A percentile compares a stretch with the other conserved stretches of the same genome.
These are phyloP conservation scores for Talaromyces verruculosus DNA, from an alignment of 2,329 filamentous ascomycete species.

Conservation along the genomic window DNA sequence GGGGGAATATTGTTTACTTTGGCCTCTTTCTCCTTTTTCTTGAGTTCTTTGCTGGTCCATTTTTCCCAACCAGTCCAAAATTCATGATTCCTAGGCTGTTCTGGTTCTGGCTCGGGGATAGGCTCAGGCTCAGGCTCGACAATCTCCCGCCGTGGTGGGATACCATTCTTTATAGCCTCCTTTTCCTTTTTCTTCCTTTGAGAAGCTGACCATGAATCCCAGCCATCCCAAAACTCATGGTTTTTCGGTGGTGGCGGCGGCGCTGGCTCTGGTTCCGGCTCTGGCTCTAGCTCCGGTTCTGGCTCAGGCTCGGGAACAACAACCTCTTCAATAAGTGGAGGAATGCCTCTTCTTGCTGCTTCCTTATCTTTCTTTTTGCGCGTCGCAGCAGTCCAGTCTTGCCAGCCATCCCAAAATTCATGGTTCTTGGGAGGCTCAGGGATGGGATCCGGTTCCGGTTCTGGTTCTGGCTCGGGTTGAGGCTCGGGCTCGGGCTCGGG, in stretches of 20 bases:
- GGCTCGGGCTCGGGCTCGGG: slow-evolving; percentile 53
- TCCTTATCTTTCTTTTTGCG: slow-evolving; percentile 19
- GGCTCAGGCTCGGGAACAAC: background rate
- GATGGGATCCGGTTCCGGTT: slow-evolving; percentile 24
- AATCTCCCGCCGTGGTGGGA: background rate
- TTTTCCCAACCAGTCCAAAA: slow-evolving; percentile 22
- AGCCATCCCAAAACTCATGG: slow-evolving; percentile 17
- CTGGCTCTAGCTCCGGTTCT: slow-evolving; percentile 7
- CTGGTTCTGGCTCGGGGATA: slow-evolving; percentile 26
- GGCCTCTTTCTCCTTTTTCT: slow-evolving; percentile 44
- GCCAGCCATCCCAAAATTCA: slow-evolving; percentile 20
- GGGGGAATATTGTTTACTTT: slow-evolving; percentile 28
- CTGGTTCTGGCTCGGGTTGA: slow-evolving; percentile 30
- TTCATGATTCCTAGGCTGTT: slow-evolving; percentile 24
- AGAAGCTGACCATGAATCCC: background rate
- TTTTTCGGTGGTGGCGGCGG: background rate
- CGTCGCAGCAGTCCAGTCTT: background rate
- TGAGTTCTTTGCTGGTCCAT: slow-evolving; percentile 25
- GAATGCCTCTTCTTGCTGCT: slow-evolving; percentile 13
- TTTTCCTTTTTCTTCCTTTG: slow-evolving; percentile 17
- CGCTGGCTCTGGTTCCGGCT: background rate
- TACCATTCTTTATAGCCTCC: slow-evolving; percentile 8
- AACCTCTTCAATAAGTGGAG: slow-evolving; percentile 10
- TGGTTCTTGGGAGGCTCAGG: slow-evolving; percentile 17
- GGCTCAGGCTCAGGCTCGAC: background rate